Conservation (phyloP, 257 asterid species). For the Paulownia fortunei region DNA sequence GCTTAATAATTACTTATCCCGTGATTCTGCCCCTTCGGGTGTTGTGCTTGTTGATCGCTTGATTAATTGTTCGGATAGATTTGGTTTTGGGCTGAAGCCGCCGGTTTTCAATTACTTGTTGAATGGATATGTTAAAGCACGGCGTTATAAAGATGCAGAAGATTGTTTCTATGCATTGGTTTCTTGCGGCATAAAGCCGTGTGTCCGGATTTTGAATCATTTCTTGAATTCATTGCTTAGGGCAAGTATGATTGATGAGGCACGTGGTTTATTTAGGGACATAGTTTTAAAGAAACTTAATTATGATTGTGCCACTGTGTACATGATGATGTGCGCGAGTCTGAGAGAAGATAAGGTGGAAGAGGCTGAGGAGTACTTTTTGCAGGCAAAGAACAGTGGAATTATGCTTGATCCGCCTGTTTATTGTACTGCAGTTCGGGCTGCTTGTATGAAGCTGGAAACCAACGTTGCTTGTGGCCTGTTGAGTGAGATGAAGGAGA, state of each 20-base stretch:
- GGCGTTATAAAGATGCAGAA: slow-evolving; percentile 61
- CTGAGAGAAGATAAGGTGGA: slow-evolving; percentile 60
- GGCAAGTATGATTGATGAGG: slow-evolving; percentile 52
- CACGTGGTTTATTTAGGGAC: slow-evolving; percentile 49
- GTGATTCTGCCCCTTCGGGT: slow-evolving; percentile 56
- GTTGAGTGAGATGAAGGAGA: slow-evolving; percentile 74
- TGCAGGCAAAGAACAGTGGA: slow-evolving; percentile 57
- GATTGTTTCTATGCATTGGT: slow-evolving; percentile 59
- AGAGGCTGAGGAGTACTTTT: slow-evolving; percentile 61
- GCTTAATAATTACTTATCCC: slow-evolving; percentile 42
- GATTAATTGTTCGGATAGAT: slow-evolving; percentile 50
- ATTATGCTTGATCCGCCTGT: slow-evolving; percentile 50
- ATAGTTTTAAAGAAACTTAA: slow-evolving; percentile 39
- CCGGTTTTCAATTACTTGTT: slow-evolving; percentile 55
- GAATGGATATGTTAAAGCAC: slow-evolving; percentile 59
- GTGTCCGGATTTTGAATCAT: slow-evolving; percentile 41
- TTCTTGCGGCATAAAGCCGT: slow-evolving; percentile 43
- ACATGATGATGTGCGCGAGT: slow-evolving; percentile 68
- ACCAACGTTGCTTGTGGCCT: slow-evolving; percentile 45
- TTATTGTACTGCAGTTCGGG: slow-evolving; percentile 58
- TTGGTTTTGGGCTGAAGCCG: slow-evolving; percentile 52
- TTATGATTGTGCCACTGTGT: slow-evolving; percentile 61
- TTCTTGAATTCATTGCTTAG: slow-evolving; percentile 55
- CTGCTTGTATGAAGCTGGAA: slow-evolving; percentile 61
- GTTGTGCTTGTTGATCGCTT: slow-evolving; percentile 47